Evolutionary conservation across 148 eudicot species (phyloP).

Genomic region (Salicornia ramosissima): DNA sequence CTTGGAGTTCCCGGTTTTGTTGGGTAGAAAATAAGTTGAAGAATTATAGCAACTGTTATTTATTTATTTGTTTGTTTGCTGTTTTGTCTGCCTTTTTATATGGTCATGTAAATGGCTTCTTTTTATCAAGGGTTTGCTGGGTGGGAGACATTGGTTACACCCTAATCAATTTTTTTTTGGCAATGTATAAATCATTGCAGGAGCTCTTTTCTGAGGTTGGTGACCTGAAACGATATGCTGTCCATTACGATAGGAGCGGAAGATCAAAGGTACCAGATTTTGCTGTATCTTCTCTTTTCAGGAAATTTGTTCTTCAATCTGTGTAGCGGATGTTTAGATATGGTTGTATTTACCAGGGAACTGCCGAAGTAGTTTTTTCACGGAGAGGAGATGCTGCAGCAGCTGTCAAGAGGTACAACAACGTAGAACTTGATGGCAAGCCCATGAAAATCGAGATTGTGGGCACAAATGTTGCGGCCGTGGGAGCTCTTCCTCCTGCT

Average conservation of each 20-base stretch:
- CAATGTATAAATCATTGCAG: constrained; percentile 29
- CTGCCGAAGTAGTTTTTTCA: constrained; percentile 78
- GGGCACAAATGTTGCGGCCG: constrained; percentile 52
- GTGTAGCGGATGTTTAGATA: background rate
- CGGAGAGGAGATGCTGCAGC: constrained; percentile 68
- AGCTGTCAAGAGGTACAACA: constrained; percentile 79
- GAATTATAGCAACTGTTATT: background rate
- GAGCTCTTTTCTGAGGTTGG: constrained; percentile 84
- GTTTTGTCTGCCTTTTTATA: background rate
- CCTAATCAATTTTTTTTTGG: background rate
- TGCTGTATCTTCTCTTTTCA: background rate
- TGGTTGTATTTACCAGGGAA: constrained; percentile 45
- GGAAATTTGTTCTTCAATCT: background rate
- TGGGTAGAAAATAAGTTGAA: too few relatives aligned
- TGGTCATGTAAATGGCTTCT: background rate
- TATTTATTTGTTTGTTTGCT: background rate
- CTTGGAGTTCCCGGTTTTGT: too few relatives aligned
- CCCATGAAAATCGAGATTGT: constrained; percentile 87
- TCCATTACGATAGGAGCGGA: constrained; percentile 78
- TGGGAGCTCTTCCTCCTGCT: constrained; percentile 34
- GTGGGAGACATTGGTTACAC: background rate
- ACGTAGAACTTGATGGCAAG: constrained; percentile 90
- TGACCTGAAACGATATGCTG: constrained; percentile 55
- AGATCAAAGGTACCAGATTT: constrained; percentile 65
- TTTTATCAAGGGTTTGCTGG: background rate